These are phyloP conservation scores for Musa troglodytarum DNA, from an alignment of 176 grass and related monocot species.

Conservation along the genomic window DNA sequence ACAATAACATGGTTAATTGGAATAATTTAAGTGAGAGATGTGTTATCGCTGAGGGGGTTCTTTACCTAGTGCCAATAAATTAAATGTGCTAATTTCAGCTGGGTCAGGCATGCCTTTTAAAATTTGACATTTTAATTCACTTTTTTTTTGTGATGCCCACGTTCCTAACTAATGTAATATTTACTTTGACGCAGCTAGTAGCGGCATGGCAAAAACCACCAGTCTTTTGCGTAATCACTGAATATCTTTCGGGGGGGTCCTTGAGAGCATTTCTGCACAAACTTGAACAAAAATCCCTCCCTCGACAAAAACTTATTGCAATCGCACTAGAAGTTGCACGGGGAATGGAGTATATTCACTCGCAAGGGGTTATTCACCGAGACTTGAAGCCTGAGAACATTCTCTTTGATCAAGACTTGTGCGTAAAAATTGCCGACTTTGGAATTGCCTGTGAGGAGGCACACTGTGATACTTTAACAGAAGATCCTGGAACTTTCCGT, in stretches of 20 bases:
- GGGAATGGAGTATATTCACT: slow-evolving; percentile 89
- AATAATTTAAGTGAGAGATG: no score
- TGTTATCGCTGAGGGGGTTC: no score
- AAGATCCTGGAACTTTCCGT: slow-evolving; percentile 81
- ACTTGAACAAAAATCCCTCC: slow-evolving; percentile 42
- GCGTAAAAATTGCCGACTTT: slow-evolving; percentile 84
- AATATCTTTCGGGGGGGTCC: slow-evolving; percentile 74
- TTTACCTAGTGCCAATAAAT: no score
- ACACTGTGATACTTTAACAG: slow-evolving; percentile 45
- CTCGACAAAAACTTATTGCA: slow-evolving; percentile 50
- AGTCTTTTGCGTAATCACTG: slow-evolving; percentile 84
- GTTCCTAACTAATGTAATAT: neutral
- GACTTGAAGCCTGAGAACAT: slow-evolving; percentile 98
- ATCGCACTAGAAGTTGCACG: slow-evolving; percentile 58
- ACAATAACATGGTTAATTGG: no score
- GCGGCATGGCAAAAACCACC: slow-evolving; percentile 67
- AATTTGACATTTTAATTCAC: neutral
- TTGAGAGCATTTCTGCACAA: slow-evolving; percentile 80
- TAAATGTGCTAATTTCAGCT: no score
- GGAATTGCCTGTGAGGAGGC: slow-evolving; percentile 78
- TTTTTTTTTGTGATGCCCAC: neutral
- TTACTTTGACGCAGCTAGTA: slow-evolving; percentile 51
- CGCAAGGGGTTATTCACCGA: slow-evolving; percentile 76
- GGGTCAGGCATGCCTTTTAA: neutral
- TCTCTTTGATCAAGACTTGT: slow-evolving; percentile 69